Evolutionary conservation across 2,329 filamentous ascomycete genomes (phyloP).

Genomic region (Calcarisporium arbuscula): DNA sequence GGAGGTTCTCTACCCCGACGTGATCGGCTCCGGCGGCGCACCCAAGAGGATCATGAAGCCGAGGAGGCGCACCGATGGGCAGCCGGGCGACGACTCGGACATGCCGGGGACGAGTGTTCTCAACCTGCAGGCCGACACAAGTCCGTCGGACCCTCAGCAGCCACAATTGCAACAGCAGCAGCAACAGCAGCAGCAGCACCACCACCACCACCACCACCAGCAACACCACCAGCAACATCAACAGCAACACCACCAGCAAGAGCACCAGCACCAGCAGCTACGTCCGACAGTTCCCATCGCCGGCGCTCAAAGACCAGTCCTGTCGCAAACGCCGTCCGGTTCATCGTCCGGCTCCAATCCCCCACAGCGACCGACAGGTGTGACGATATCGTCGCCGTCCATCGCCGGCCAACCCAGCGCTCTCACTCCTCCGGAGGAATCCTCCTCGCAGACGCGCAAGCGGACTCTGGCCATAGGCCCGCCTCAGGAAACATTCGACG

Average conservation of each 20-base stretch:
- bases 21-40: conserved; percentile 52
- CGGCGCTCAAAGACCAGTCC: no score
- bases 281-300: no score
- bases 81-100: conserved; percentile 39
- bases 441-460: conserved; percentile 36
- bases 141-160: conserved; percentile 17
- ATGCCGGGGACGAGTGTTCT: conserved; percentile 42
- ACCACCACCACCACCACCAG: no score
- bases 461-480: conserved; percentile 23
- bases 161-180: no score
- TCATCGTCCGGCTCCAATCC: conserved; percentile 16
- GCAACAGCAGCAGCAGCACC: no score
- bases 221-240: no score
- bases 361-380: conserved; percentile 21
- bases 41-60: conserved; percentile 54
- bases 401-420: conserved; percentile 36
- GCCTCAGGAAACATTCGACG: conserved; percentile 12
- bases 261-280: no score
- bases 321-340: conserved; percentile 22
- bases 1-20: conserved; percentile 54
- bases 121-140: conserved; percentile 33
- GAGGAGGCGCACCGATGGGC: conserved; percentile 40
- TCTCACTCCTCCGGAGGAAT: conserved; percentile 51
- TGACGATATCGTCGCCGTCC: conserved; percentile 31
- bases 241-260: no score